Evolutionary conservation across 371 early-diverging fungal genomes (phyloP).

Genomic region (Umbelopsis sp.): DNA sequence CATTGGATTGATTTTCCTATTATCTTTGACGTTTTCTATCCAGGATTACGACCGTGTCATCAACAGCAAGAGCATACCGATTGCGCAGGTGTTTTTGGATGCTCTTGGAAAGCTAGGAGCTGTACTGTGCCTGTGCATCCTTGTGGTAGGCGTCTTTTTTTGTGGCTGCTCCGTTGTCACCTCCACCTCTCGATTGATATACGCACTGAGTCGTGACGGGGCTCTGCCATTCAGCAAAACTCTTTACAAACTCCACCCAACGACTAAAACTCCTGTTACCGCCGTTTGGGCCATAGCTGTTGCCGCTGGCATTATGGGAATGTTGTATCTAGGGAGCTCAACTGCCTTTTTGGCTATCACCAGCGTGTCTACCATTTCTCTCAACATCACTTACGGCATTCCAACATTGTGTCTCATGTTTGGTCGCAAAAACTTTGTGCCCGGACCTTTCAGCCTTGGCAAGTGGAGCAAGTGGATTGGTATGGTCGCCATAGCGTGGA

Average conservation of each 20-base stretch:
- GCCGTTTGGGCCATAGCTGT: constrained; percentile 38
- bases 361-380: constrained; percentile 70
- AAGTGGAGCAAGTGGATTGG: constrained; percentile 41
- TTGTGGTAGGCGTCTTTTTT: constrained; percentile 45
- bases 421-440: constrained; percentile 41
- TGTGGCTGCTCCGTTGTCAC: constrained; percentile 38
- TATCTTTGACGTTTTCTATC: constrained; percentile 61
- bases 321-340: constrained; percentile 47
- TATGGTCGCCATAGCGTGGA: constrained; percentile 39
- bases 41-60: constrained; percentile 53
- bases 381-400: constrained; percentile 71
- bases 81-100: constrained; percentile 49
- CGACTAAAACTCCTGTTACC: constrained; percentile 31
- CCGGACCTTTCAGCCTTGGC: constrained; percentile 56
- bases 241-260: constrained; percentile 30
- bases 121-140: constrained; percentile 33
- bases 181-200: constrained; percentile 57
- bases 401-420: constrained; percentile 59
- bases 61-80: constrained; percentile 40
- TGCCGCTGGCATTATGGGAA: constrained; percentile 29
- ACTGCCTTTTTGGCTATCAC: constrained; percentile 67
- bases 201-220: constrained; percentile 64
- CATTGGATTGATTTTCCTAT: constrained; percentile 59
- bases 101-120: constrained; percentile 35
- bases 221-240: constrained; percentile 34